Evolutionary conservation across 352 stramenopile genomes (phyloP).

Genomic region (Phytophthora pistaciae): DNA sequence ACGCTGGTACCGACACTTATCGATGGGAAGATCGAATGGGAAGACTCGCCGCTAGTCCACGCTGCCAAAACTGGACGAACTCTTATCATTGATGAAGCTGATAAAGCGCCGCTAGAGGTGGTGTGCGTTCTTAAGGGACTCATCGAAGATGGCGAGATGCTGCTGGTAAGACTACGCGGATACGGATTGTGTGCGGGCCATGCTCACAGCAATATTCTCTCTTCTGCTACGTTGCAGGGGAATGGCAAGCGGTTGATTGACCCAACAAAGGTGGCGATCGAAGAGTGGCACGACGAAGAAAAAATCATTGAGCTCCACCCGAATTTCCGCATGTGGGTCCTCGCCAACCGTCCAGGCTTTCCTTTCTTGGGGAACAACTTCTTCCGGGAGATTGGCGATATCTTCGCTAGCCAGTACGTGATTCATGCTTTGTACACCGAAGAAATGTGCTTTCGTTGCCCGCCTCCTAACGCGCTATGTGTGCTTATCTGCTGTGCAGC

Average conservation of each 20-base stretch:
- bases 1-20: constrained; percentile 91
- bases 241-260: constrained; percentile 91
- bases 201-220: background rate
- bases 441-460: too few relatives aligned
- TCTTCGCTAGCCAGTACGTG: constrained; percentile 92
- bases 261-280: constrained; percentile 67
- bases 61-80: constrained; percentile 92
- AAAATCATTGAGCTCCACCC: constrained; percentile 93
- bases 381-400: constrained; percentile 94
- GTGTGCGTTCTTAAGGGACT: constrained; percentile 96
- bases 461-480: too few relatives aligned
- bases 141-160: constrained; percentile 96
- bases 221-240: constrained; percentile 43
- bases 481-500: constrained; percentile 19
- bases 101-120: constrained; percentile 97
- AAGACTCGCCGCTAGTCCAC: constrained; percentile 96
- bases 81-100: constrained; percentile 96
- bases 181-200: background rate
- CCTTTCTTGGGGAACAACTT: constrained; percentile 98
- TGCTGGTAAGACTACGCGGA: constrained; percentile 61
- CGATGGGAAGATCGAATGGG: constrained; percentile 91
- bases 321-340: constrained; percentile 94
- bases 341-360: constrained; percentile 97
- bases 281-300: constrained; percentile 71
- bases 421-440: background rate